phyloP scores from a whole-genome alignment of 768 basidiomycete genomes.

The Rhodotorula paludigena region DNA sequence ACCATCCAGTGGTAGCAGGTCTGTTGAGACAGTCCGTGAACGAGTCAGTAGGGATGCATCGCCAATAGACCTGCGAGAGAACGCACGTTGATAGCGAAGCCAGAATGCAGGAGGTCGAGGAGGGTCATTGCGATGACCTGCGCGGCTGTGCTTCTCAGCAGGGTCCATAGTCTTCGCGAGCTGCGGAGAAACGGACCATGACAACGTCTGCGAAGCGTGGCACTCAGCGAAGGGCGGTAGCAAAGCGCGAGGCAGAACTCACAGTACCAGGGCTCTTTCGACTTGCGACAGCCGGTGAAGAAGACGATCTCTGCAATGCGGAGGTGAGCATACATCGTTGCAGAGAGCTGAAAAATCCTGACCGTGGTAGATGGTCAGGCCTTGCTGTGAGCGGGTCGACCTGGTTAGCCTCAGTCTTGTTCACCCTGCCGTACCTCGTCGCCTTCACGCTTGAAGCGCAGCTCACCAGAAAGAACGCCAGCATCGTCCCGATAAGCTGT shows the following conservation, averaged over 20 bases:
- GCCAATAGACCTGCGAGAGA: background rate
- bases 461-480: constrained; percentile 17
- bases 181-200: background rate
- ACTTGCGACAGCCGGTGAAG: background rate
- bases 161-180: background rate
- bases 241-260: background rate
- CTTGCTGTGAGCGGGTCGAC: constrained; percentile 6
- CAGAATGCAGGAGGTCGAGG: background rate
- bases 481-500: constrained; percentile 19
- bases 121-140: constrained; percentile 7
- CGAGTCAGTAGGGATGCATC: background rate
- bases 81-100: constrained; percentile 4
- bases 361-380: constrained; percentile 17
- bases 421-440: background rate
- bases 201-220: constrained; percentile 3
- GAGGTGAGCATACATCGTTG: background rate
- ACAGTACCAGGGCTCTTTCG: constrained; percentile 17
- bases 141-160: too few species aligned
- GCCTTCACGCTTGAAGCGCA: too few species aligned
- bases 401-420: background rate
- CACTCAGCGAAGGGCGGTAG: background rate
- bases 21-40: too few species aligned
- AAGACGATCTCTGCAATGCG: constrained; percentile 6
- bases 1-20: constrained; percentile 18
- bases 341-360: background rate